These are phyloP conservation scores for Metschnikowia picachoensis DNA, from an alignment of 805 yeast species.

Conservation along the genomic window DNA sequence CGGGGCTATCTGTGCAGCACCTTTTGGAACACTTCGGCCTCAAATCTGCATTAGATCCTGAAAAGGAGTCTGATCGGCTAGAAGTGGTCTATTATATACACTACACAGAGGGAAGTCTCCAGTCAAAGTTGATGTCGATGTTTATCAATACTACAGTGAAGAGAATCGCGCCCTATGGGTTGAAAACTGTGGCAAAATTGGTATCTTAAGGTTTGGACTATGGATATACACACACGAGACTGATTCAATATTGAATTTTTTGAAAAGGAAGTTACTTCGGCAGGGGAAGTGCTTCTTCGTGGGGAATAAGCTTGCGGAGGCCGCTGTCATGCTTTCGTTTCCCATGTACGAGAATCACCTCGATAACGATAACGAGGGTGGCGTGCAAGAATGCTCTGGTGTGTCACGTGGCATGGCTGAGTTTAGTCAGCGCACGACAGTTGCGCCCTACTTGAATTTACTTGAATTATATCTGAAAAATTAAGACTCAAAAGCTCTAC, in stretches of 20 bases:
- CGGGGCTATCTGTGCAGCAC: constrained; percentile 56
- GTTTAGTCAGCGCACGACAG: too few relatives aligned
- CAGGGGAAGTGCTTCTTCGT: constrained; percentile 41
- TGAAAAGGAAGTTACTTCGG: constrained; percentile 37
- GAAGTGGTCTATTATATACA: constrained; percentile 49
- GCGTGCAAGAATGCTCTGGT: constrained; percentile 32
- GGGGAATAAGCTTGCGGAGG: constrained; percentile 48
- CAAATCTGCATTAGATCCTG: constrained; percentile 34
- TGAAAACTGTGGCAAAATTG: constrained; percentile 40
- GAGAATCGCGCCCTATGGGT: constrained; percentile 44
- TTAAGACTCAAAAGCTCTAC: too few relatives aligned
- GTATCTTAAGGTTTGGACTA: constrained; percentile 45
- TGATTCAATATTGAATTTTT: constrained; percentile 31
- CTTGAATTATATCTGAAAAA: too few relatives aligned
- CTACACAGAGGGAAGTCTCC: constrained; percentile 61
- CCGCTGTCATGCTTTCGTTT: constrained; percentile 53
- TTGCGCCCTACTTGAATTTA: too few relatives aligned
- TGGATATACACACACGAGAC: constrained; percentile 49
- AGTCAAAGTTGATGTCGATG: constrained; percentile 40
- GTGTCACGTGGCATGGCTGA: too few relatives aligned
- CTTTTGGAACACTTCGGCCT: constrained; percentile 49
- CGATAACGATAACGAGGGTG: constrained; percentile 35
- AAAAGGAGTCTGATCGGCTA: constrained; percentile 36
- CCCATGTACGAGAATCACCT: constrained; percentile 30
- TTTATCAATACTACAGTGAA: constrained; percentile 40